phyloP scores from a whole-genome alignment of 345 rosid species.

The Acer negundo region DNA sequence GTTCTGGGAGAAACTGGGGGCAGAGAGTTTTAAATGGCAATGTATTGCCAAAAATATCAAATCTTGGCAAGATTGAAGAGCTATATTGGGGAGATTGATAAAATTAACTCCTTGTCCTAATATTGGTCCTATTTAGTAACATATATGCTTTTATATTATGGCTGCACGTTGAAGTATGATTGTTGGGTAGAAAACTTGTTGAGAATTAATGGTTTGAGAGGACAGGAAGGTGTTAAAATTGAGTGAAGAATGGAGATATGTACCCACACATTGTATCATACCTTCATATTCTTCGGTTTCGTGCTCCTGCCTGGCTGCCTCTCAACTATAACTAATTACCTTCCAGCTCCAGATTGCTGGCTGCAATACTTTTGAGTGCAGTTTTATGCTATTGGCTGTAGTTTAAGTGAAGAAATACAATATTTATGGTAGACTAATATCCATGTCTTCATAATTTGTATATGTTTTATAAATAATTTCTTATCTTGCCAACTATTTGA shows the following conservation, averaged over 20 bases:
- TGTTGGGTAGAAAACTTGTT: background rate
- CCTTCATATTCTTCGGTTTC: background rate
- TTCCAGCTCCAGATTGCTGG: background rate
- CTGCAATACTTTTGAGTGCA: background rate
- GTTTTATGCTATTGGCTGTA: background rate
- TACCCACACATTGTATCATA: background rate
- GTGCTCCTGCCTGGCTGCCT: background rate
- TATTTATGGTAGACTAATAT: background rate
- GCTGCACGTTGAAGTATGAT: background rate
- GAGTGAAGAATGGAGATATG: background rate
- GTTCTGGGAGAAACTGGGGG: no score
- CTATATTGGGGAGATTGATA: background rate
- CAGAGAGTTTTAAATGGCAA: background rate
- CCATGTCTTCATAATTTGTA: background rate
- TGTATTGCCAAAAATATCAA: background rate
- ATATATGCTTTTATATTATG: background rate
- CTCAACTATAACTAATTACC: background rate
- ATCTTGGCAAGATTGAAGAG: background rate
- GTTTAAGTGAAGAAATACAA: background rate
- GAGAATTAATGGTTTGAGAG: background rate
- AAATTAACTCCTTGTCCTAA: background rate
- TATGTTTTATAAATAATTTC: background rate
- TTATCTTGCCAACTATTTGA: background rate
- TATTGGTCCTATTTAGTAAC: background rate
- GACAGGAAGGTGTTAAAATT: background rate